Conservation (phyloP, 2,329 filamentous ascomycete species). For the Phaeoacremonium minimum region DNA sequence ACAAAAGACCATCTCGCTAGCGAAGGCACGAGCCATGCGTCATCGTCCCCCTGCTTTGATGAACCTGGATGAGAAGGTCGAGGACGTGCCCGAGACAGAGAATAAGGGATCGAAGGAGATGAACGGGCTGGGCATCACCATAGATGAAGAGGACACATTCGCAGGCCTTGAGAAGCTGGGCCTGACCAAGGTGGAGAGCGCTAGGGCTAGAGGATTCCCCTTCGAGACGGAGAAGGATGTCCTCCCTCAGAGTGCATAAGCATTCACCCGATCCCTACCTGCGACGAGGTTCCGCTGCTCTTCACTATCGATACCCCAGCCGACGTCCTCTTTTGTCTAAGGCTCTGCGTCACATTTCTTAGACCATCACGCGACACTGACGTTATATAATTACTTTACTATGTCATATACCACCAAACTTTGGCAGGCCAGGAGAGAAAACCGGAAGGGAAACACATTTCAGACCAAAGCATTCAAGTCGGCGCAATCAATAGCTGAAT, state of each 20-base stretch:
- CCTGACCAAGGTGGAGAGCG: slow-evolving; percentile 26
- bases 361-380: too few species aligned
- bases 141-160: slow-evolving; percentile 36
- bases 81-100: slow-evolving; percentile 14
- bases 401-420: too few species aligned
- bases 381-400: too few species aligned
- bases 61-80: slow-evolving; percentile 53
- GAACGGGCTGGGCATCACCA: slow-evolving; percentile 36
- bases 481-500: too few species aligned
- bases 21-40: slow-evolving; percentile 81
- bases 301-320: too few species aligned
- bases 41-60: slow-evolving; percentile 87
- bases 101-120: slow-evolving; percentile 8
- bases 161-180: slow-evolving; percentile 35
- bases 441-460: too few species aligned
- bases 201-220: slow-evolving; percentile 13
- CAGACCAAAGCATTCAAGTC: too few species aligned
- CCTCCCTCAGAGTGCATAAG: slow-evolving; percentile 24
- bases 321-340: too few species aligned
- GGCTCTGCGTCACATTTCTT: too few species aligned
- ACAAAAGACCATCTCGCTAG: slow-evolving; percentile 90
- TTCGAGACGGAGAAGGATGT: slow-evolving; percentile 15
- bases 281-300: too few species aligned
- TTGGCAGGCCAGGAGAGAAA: too few species aligned
- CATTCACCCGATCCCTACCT: too few species aligned